Conservation (phyloP, 495 filamentous ascomycete genomes). For the Daldinia loculata region DNA sequence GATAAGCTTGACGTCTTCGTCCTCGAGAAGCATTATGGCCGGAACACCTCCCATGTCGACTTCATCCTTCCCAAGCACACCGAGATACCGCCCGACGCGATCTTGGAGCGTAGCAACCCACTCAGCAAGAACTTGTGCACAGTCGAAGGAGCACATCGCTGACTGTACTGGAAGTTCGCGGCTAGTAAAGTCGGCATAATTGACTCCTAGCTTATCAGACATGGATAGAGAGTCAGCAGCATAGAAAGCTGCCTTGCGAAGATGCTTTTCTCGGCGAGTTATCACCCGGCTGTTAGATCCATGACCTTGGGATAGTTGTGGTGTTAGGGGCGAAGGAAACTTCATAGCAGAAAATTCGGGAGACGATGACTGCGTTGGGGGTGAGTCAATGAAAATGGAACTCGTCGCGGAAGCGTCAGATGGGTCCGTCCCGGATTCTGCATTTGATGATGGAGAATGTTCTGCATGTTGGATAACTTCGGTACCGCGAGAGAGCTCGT, state of each 20-base stretch:
- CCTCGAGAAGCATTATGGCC: slow-evolving; percentile 87
- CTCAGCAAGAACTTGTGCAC: slow-evolving; percentile 95
- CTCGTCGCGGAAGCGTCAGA: slow-evolving; percentile 59
- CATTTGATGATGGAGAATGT: slow-evolving; percentile 63
- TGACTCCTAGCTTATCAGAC: slow-evolving; percentile 87
- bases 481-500: slow-evolving; percentile 82
- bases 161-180: slow-evolving; percentile 93
- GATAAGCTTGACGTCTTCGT: slow-evolving; percentile 89
- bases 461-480: slow-evolving; percentile 81
- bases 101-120: slow-evolving; percentile 97
- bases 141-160: slow-evolving; percentile 93
- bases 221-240: slow-evolving; percentile 92
- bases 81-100: slow-evolving; percentile 86
- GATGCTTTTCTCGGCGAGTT: slow-evolving; percentile 77
- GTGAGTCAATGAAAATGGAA: slow-evolving; percentile 63
- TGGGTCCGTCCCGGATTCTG: slow-evolving; percentile 61
- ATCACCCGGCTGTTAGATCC: slow-evolving; percentile 45
- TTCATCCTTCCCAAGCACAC: slow-evolving; percentile 83
- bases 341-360: slow-evolving; percentile 57
- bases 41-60: slow-evolving; percentile 80
- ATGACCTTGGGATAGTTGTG: slow-evolving; percentile 43
- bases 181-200: slow-evolving; percentile 84
- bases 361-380: slow-evolving; percentile 62
- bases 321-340: slow-evolving; percentile 37
- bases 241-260: slow-evolving; percentile 93